Conservation (phyloP, 352 stramenopile genomes). For the Globisporangium barbulae region DNA sequence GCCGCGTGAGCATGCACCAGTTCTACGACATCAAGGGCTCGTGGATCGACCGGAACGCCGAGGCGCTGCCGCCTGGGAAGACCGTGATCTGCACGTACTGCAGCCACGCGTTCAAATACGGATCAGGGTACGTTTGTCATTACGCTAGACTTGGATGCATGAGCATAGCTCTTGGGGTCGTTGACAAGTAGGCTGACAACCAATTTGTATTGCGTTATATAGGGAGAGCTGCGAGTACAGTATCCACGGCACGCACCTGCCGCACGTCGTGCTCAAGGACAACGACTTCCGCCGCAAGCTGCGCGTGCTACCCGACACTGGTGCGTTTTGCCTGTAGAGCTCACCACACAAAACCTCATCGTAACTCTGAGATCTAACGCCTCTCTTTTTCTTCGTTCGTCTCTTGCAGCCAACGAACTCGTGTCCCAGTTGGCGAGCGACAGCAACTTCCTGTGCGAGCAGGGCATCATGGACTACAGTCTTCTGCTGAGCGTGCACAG, state of each 20-base stretch:
- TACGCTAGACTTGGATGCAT: neutral
- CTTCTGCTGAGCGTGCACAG: conserved; percentile 83
- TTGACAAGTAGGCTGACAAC: neutral
- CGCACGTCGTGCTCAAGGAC: conserved; percentile 82
- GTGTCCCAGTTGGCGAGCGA: conserved; percentile 68
- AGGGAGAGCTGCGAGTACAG: conserved; percentile 74
- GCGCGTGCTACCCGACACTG: conserved; percentile 56
- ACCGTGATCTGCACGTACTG: conserved; percentile 85
- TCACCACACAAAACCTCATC: neutral
- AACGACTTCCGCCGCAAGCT: conserved; percentile 87
- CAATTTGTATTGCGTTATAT: neutral
- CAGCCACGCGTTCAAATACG: conserved; percentile 75
- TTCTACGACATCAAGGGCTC: conserved; percentile 92
- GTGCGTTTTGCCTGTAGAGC: conserved; percentile 6
- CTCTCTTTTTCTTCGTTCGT: neutral
- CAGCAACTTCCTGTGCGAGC: conserved; percentile 63
- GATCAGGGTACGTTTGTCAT: conserved; percentile 39
- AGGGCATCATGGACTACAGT: conserved; percentile 90
- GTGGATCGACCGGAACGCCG: conserved; percentile 82
- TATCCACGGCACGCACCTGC: conserved; percentile 71
- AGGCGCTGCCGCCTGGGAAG: conserved; percentile 76
- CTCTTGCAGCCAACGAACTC: conserved; percentile 40
- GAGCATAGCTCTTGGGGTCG: neutral
- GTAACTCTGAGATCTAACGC: conserved; percentile 11
- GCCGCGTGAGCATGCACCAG: conserved; percentile 79